Evolutionary conservation across 2,329 filamentous ascomycete genomes (phyloP).

Genomic region (Albifimbria verrucaria): DNA sequence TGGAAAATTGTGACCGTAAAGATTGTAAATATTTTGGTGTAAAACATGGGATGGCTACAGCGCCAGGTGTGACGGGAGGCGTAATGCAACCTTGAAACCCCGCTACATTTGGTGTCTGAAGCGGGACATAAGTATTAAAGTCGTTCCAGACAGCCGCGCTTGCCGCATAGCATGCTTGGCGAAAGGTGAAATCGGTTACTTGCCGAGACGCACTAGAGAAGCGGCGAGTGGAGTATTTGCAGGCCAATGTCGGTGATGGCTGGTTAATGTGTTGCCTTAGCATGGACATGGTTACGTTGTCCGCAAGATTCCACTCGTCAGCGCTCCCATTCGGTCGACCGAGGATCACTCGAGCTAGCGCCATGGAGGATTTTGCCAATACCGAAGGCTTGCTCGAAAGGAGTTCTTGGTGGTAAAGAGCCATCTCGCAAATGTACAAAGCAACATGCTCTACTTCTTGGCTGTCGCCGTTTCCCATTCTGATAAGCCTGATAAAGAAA

Average conservation of each 20-base stretch:
- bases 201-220: background rate
- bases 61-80: constrained; percentile 80
- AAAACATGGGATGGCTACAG: constrained; percentile 49
- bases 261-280: background rate
- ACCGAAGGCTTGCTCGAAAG: background rate
- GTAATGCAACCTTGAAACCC: constrained; percentile 76
- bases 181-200: background rate
- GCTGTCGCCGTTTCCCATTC: background rate
- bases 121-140: constrained; percentile 69
- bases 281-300: background rate
- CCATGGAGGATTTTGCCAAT: background rate
- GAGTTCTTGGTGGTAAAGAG: background rate
- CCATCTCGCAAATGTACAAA: background rate
- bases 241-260: background rate
- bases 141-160: constrained; percentile 39
- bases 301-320: background rate
- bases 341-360: background rate
- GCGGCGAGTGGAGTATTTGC: background rate
- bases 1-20: constrained; percentile 53
- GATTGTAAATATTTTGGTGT: constrained; percentile 45
- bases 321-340: background rate
- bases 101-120: constrained; percentile 69
- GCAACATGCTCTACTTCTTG: background rate
- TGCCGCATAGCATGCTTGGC: background rate
- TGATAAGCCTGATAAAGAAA: background rate